Evolutionary conservation across 371 early-diverging fungal species (phyloP), one percentile per base, ranked within the genome.

Genomic region (Rhizomucor pusillus): DNA sequence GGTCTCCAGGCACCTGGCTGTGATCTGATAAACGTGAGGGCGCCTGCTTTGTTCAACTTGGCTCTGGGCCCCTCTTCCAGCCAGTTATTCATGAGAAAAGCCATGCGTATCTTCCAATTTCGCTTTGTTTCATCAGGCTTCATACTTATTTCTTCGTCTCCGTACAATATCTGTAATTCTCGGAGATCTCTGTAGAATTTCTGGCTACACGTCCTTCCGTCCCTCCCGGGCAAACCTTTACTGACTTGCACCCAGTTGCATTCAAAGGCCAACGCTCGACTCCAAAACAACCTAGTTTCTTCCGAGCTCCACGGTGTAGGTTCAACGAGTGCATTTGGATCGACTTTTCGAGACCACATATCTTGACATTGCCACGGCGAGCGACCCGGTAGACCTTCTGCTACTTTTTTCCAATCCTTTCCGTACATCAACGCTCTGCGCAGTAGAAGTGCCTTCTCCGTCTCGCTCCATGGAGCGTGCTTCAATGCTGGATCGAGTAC

Each of bases 331-430:
- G 46, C 23, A 54, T 40, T 7, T 46, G 73, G 73, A 44, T 71
- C 71, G 2, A 72, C 46, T n/a, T 60, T 54, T 11, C 36, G 55
- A 33, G 33, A 5, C 73, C 72, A 77, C 16, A 55, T 49, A 1
- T 29, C 7, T 4, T 35, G 24, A 40, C 77, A 77, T 9, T 54
- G 55, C 7, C 45, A 45, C 3, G 66, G 57, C 3, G 60, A 36
- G 45, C 75, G 46, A 14, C 71, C 70, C 4, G 54, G 66, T 12
- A 78, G 43, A 0, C 73, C 73, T 36, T 69, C 71, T 4, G 79
- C 73, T 4, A 78, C 66, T 48, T 69, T 70, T 0, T 40, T 47
- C 79, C 79, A 78, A 12, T 71, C 51, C 9, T 63, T 47, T 13
- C 79, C 75, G 49, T 57, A 71, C 19, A 71, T 44, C 18, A 75